Percentiles rank a stretch among this genome's conserved stretches.
These are phyloP conservation scores for Pilasporangium apinafurcum DNA, from an alignment of 352 stramenopile genomes.

Conservation along the genomic window DNA sequence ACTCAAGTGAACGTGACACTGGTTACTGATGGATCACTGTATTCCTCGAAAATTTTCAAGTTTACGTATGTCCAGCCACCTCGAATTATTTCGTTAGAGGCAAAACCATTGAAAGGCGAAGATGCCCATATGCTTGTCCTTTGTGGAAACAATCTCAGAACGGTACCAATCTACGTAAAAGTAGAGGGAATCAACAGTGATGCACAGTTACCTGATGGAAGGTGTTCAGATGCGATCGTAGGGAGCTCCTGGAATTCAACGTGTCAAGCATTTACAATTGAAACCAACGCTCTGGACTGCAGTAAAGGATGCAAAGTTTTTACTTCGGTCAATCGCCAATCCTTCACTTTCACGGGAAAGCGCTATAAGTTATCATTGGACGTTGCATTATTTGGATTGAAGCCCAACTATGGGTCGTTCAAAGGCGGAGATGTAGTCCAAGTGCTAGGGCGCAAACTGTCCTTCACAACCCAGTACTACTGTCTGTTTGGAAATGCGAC, in stretches of 20 bases:
- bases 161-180: background rate
- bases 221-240: background rate
- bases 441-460: conserved; percentile 15
- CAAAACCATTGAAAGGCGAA: conserved; percentile 1
- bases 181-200: background rate
- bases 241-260: background rate
- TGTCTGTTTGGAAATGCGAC: conserved; percentile 21
- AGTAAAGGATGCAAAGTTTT: conserved; percentile 13
- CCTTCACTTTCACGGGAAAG: conserved; percentile 16
- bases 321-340: conserved; percentile 42
- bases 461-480: conserved; percentile 5
- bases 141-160: conserved; percentile 1
- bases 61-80: conserved; percentile 21
- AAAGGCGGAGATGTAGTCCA: conserved; percentile 18
- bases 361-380: conserved; percentile 7
- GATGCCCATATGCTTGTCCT: conserved; percentile 4
- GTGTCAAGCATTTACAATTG: conserved; percentile 5
- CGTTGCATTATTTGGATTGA: conserved; percentile 4
- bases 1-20: conserved; percentile 22
- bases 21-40: conserved; percentile 4
- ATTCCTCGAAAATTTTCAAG: conserved; percentile 18
- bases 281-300: background rate
- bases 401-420: conserved; percentile 20
- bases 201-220: background rate
- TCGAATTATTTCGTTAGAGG: conserved; percentile 14